These are phyloP conservation scores for Seminavis robusta DNA, from an alignment of 108 stramenopile genomes.

Conservation along the genomic window DNA sequence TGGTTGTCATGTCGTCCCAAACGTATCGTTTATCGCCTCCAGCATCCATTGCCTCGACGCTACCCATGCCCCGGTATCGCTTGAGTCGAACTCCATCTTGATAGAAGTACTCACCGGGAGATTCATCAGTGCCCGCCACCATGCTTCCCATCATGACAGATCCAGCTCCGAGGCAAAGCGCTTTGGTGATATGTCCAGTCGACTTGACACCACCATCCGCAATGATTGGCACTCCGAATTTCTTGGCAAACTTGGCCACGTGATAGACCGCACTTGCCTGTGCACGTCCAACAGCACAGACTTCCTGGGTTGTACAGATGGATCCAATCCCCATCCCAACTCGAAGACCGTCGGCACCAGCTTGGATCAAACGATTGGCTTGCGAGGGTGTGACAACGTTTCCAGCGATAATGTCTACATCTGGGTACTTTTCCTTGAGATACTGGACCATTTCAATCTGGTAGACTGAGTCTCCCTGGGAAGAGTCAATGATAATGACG, in stretches of 20 bases:
- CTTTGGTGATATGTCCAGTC: constrained; percentile 99
- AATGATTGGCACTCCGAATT: constrained; percentile 94
- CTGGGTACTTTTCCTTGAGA: constrained; percentile 85
- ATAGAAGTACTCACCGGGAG: constrained; percentile 99
- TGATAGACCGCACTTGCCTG: constrained; percentile 99
- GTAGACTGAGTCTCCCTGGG: constrained; percentile 98
- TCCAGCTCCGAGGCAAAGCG: constrained; percentile 95
- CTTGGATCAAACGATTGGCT: constrained; percentile 95
- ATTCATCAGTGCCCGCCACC: constrained; percentile 99
- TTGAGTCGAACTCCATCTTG: constrained; percentile 99
- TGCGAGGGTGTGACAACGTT: constrained; percentile 98
- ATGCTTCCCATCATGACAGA: constrained; percentile 99
- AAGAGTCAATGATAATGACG: constrained; percentile 98
- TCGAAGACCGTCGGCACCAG: constrained; percentile 99
- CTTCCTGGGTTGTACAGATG: constrained; percentile 99
- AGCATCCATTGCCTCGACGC: constrained; percentile 98
- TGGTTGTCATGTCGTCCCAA: constrained; percentile 82
- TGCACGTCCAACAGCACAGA: constrained; percentile 98
- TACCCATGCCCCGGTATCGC: constrained; percentile 99
- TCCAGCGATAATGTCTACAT: constrained; percentile 96
- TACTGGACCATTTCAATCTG: constrained; percentile 96
- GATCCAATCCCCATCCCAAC: constrained; percentile 99
- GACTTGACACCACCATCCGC: constrained; percentile 99
- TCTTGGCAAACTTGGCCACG: constrained; percentile 91
- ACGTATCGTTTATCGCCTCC: constrained; percentile 98